Percentiles rank a stretch among this genome's conserved stretches.
These are phyloP conservation scores for Opeltia flavorubescens DNA, from an alignment of 495 filamentous ascomycete genomes.

Conservation along the genomic window DNA sequence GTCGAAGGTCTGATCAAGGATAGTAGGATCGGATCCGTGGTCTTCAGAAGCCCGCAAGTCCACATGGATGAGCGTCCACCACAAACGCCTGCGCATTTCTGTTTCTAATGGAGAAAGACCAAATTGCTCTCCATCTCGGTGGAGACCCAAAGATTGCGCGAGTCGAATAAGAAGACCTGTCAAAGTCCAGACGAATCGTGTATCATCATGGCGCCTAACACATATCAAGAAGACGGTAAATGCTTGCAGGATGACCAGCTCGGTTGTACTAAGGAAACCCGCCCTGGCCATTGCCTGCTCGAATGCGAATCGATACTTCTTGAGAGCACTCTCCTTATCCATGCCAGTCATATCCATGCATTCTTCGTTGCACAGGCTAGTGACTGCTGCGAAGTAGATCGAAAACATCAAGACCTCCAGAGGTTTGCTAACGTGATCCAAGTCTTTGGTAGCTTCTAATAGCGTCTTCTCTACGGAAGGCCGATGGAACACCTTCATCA, in stretches of 20 bases:
- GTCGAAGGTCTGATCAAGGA: slow-evolving; percentile 52
- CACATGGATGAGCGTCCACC: slow-evolving; percentile 57
- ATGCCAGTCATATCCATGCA: slow-evolving; percentile 15
- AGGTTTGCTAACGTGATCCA: slow-evolving; percentile 21
- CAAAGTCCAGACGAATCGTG: slow-evolving; percentile 31
- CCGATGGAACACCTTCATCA: slow-evolving; percentile 31
- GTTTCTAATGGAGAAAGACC: slow-evolving; percentile 52
- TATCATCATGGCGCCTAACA: slow-evolving; percentile 27
- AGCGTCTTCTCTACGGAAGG: slow-evolving; percentile 23
- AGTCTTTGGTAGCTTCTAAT: slow-evolving; percentile 24
- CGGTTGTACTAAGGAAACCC: slow-evolving; percentile 17
- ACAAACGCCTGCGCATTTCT: slow-evolving; percentile 52
- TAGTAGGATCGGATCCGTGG: slow-evolving; percentile 56
- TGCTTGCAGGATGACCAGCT: slow-evolving; percentile 19
- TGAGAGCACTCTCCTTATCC: slow-evolving; percentile 17
- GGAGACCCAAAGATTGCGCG: slow-evolving; percentile 28
- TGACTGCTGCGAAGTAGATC: slow-evolving; percentile 29
- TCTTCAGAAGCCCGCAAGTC: slow-evolving; percentile 60
- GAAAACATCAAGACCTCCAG: slow-evolving; percentile 29
- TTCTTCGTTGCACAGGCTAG: slow-evolving; percentile 20
- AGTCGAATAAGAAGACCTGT: slow-evolving; percentile 31
- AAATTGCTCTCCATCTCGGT: slow-evolving; percentile 44
- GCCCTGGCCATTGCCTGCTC: slow-evolving; percentile 19
- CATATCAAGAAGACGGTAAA: slow-evolving; percentile 25
- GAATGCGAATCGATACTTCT: slow-evolving; percentile 18